Evolutionary conservation across 768 basidiomycete genomes (phyloP).

Genomic region (Glaciozyma antarctica): DNA sequence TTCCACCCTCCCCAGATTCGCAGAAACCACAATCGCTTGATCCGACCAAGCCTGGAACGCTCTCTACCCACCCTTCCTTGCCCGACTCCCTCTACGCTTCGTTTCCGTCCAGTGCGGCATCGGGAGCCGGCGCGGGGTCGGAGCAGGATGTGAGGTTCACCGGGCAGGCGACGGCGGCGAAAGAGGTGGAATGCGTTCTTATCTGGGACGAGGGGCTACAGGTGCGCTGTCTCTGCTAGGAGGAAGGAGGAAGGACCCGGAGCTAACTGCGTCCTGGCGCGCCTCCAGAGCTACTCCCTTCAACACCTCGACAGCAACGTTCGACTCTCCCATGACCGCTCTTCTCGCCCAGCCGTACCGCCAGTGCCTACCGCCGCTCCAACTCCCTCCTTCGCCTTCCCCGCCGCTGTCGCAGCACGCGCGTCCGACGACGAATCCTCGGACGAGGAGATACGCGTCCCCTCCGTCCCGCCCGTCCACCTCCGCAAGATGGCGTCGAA

Average conservation of each 20-base stretch:
- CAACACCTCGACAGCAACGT: not conserved
- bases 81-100: not conserved
- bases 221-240: not conserved
- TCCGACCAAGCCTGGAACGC: not conserved
- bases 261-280: not conserved
- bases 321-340: not conserved
- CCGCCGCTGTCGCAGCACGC: not conserved
- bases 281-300: not conserved
- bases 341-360: not conserved
- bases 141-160: not conserved
- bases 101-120: not conserved
- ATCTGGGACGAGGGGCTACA: constrained; percentile 1
- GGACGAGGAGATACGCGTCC: not conserved
- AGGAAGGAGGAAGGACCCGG: no score
- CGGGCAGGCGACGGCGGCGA: not conserved
- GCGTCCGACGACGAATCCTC: not conserved
- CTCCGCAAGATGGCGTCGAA: not conserved
- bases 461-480: not conserved
- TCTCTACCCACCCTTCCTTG: not conserved
- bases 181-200: not conserved
- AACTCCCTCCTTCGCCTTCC: not conserved
- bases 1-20: not conserved
- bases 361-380: not conserved
- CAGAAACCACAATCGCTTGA: not conserved
- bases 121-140: no score